phyloP scores from a whole-genome alignment of 805 yeast species.

The Candida methanosorbosa region DNA sequence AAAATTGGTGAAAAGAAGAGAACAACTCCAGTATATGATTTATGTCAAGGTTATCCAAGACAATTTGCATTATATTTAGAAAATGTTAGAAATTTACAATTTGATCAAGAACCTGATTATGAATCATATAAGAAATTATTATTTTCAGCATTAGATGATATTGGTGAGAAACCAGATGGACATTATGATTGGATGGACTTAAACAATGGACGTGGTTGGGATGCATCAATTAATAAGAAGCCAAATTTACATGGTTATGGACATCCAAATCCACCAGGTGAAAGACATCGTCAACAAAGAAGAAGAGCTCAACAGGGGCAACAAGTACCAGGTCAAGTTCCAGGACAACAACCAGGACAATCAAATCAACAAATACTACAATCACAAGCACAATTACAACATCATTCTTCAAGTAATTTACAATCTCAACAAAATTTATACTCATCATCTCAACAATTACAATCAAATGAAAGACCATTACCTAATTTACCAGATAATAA shows the following conservation, averaged over 20 bases:
- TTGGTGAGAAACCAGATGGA: constrained; percentile 70
- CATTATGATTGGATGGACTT: constrained; percentile 98
- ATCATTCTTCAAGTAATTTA: constrained; percentile 4
- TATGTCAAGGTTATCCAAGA: constrained; percentile 83
- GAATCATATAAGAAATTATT: constrained; percentile 73
- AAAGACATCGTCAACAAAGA: constrained; percentile 33
- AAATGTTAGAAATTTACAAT: constrained; percentile 78
- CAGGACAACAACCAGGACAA: constrained; percentile 3
- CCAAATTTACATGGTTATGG: constrained; percentile 96
- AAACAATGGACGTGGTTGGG: constrained; percentile 96
- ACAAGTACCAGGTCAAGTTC: constrained; percentile 4
- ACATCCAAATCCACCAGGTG: constrained; percentile 78
- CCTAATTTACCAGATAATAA: constrained; percentile 21
- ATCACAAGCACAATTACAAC: constrained; percentile 8
- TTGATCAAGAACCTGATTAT: constrained; percentile 93
- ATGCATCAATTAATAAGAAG: constrained; percentile 77
- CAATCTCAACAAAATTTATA: constrained; percentile 9
- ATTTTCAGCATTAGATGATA: constrained; percentile 66
- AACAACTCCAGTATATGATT: constrained; percentile 75
- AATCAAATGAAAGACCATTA: constrained; percentile 17
- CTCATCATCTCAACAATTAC: constrained; percentile 1
- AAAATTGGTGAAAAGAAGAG: constrained; percentile 96
- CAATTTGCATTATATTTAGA: constrained; percentile 91
- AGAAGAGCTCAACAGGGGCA: constrained; percentile 20
- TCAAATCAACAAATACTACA: constrained; percentile 11